Base-by-base conservation (phyloP, 805 yeast genomes). In the Candida boleticola region DNA sequence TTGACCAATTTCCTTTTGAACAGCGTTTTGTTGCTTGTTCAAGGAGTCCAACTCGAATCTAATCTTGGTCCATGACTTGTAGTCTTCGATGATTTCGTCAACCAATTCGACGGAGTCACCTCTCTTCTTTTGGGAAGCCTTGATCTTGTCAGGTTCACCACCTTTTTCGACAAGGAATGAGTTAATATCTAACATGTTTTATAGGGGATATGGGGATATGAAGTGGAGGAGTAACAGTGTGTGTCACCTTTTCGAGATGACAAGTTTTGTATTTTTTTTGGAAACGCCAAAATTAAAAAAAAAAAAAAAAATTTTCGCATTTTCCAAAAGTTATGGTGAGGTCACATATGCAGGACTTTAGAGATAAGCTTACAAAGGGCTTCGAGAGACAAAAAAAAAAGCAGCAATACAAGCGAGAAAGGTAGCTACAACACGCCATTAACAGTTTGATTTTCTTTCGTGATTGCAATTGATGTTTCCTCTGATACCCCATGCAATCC, bases 111-210 rank as follows among this genome's bases (percentile, higher is more conserved):
- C 98, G 27, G 93, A 73, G 54, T 80, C 98, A 48, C 95, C 96
- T 75, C 99, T 89, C 48, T 95, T 96, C 65, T 73, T 81, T 68
- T 93, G 99, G 29, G 97, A 90, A 58, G 73, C 79, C 64, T 85
- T 85, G 62, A 93, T 89, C 41, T 73, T 73, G 53, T 90, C 92
- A 33, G 99, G 97, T 65, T 90, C 80, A 49, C 99, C 99, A 45
- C 99, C 99, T 70, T 89, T 92, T 62, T 93, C 99, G 54, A 83
- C 96, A 54, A 93, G 83, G 64, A 93, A 93, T 61, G 86, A 85
- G 52, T 84, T 74, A 52, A 93, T 88, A 66, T 93, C 99, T 69
- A 93, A 82, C 99, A 93, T 92, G 31, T 11, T 44, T 20, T n/a
- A n/a, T n/a, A n/a, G 6, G 14, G n/a, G n/a, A n/a, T n/a, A n/a